Base-by-base conservation (phyloP, 78 protist species). In the Isochrysis galbana region DNA sequence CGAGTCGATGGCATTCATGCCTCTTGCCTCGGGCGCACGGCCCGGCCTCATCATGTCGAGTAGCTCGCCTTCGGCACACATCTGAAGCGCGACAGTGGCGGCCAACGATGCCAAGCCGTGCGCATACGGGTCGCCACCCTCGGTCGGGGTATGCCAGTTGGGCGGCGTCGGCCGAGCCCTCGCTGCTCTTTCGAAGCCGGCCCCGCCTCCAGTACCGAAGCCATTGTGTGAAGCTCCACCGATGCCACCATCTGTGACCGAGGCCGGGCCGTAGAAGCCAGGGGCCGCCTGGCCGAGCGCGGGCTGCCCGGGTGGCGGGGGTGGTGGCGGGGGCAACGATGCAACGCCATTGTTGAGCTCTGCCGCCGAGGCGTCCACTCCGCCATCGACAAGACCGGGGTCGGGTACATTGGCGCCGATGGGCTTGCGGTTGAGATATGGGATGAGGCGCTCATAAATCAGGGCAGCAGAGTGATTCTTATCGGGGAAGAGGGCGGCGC, bases 401-500 rank as follows among this genome's bases (percentile, higher is more conserved):
- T 51, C 61, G 61, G 61, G 61, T 14, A 51, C 74, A 46, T 77
- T 77, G 47, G 84, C 44, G 45, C 4, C 36, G 46, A 77, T 36
- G 22, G 84, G 84, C 46, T 26, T 10, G n/a, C 23, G 44, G 84
- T 77, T 77, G 84, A 77, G 84, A 29, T 39, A 77, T 14, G 84
- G 84, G n/a, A 39, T 22, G 34, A 77, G 32, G 34, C 14, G 1
- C 84, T 77, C 47, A 46, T 77, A 77, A n/a, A 77, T 7, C 32
- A 77, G 84, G n/a, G 80, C 80, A 17, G 41, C 41, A 19, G 80
- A 19, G 80, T 70, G 41, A 2, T 70, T 29, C 80, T 26, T 34
- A 41, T 70, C 80, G 17, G 80, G 80, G 41, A 70, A 70, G 36
- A 70, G 41, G 41, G 80, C 80, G 41, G 80, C 80, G 80, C 80